Percentiles rank a stretch among this genome's conserved stretches.
Evolutionary conservation across 768 basidiomycete genomes (phyloP).

Genomic region (Candolleomyces eurysporus): DNA sequence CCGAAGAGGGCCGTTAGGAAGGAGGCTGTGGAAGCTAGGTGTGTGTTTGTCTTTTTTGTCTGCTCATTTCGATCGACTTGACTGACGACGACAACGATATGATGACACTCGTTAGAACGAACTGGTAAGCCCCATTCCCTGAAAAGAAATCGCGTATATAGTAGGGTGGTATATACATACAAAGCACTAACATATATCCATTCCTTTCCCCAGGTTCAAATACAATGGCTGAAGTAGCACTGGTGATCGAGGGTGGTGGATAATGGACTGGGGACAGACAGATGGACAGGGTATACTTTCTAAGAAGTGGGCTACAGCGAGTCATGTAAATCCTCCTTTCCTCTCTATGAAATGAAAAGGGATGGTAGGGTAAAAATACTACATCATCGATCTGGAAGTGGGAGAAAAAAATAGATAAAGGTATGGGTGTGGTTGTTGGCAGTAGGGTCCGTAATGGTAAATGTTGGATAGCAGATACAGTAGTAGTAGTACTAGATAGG

Average conservation of each 20-base stretch:
- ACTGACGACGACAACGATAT: too few species aligned
- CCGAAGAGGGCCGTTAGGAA: slow-evolving; percentile 81
- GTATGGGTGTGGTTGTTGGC: too few species aligned
- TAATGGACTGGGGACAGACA: background rate
- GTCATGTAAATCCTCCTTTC: too few species aligned
- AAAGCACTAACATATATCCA: background rate
- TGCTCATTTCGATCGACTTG: background rate
- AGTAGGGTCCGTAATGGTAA: background rate
- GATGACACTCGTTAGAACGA: background rate
- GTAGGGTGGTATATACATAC: too few species aligned
- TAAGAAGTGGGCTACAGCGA: background rate
- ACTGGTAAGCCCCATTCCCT: background rate
- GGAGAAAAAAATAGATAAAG: too few species aligned
- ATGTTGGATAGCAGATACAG: slow-evolving; percentile 2
- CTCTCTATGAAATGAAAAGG: too few species aligned
- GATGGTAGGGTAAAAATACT: too few species aligned
- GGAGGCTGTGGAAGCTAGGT: slow-evolving; percentile 83
- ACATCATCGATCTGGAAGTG: too few species aligned
- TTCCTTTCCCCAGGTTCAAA: slow-evolving; percentile 47
- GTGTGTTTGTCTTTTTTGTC: slow-evolving; percentile 11
- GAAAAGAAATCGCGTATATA: too few species aligned
- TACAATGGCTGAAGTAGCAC: slow-evolving; percentile 45
- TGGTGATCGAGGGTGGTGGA: background rate
- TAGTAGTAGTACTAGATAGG: background rate
- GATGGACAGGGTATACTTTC: too few species aligned